Base-by-base conservation (phyloP, 768 basidiomycete genomes). In the Brasilioporus rufonigricans region DNA sequence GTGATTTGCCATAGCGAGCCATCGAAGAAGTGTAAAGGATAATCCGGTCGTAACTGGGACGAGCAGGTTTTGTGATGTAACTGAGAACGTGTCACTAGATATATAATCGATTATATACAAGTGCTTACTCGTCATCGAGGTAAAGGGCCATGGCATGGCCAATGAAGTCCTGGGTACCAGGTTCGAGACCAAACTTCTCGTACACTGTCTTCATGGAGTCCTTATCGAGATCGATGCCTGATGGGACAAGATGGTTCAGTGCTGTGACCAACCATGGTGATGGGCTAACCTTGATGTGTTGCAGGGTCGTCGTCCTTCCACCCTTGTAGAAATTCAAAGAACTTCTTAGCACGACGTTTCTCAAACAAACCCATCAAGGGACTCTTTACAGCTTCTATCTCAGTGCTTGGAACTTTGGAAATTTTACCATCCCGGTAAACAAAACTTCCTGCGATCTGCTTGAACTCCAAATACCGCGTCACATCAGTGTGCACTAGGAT, bases 401-500 rank as follows among this genome's bases (percentile, higher is more conserved):
- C 95, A 7, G 93, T 98, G 66, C 89, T 89, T 31, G 97, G 97
- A 11, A 99, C 97, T 74, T 99, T 99, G 57, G 91, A 93, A 74
- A 99, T 97, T 75, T 74, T 90, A 48, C 94, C 93, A 72, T 98
- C 96, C 50, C 96, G 87, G 72, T 94, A 98, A 55, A 99, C 97
- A 74, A 89, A 99, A 69, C 91, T 94, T 50, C 96, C 97, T 0
- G 97, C 93, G 74, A 99, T 98, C 77, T 98, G 96, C 79, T 98
- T 99, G 81, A 99, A 99, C 71, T 98, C 97, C 66, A 99, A 87
- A 75, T 99, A 99, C 57, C 94, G 88, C 39, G 91, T 95, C 58
- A 99, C 97, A 69, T 99, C 94, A 60, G 97, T 98, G 78, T 98
- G 95, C 39, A 99, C 94, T 59, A 99, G 88, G 74, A 99, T 98